phyloP scores from a whole-genome alignment of 257 asterid species.

The Solanum clarkiae region DNA sequence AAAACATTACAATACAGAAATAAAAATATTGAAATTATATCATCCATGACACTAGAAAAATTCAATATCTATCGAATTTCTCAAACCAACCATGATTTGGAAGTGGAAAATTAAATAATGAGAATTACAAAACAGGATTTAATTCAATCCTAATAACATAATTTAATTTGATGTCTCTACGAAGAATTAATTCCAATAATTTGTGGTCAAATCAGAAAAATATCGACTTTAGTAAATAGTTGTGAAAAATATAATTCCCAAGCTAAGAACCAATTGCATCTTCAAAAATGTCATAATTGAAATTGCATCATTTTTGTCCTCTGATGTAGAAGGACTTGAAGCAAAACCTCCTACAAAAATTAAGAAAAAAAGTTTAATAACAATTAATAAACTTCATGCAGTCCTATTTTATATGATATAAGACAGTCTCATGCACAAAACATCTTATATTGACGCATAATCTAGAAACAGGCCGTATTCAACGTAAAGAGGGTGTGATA shows the following conservation, averaged over 20 bases:
- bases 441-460: not conserved
- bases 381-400: not conserved
- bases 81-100: not conserved
- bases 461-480: fast-evolving
- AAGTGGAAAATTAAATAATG: not conserved
- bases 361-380: not conserved
- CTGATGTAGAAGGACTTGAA: not conserved
- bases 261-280: constrained; percentile 2
- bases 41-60: not conserved
- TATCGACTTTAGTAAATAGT: not conserved
- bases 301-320: not conserved
- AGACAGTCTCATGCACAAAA: not conserved
- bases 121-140: not conserved
- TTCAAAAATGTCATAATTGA: not conserved
- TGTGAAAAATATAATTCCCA: constrained; percentile 3
- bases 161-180: not conserved
- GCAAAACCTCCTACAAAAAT: not conserved
- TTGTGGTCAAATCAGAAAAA: not conserved
- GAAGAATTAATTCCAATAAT: not conserved
- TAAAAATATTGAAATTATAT: not conserved
- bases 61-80: not conserved
- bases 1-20: not conserved
- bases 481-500: not conserved
- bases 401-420: not conserved
- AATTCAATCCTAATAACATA: not conserved